phyloP scores from a whole-genome alignment of 2,329 filamentous ascomycete genomes.

The Botryotinia narcissicola region DNA sequence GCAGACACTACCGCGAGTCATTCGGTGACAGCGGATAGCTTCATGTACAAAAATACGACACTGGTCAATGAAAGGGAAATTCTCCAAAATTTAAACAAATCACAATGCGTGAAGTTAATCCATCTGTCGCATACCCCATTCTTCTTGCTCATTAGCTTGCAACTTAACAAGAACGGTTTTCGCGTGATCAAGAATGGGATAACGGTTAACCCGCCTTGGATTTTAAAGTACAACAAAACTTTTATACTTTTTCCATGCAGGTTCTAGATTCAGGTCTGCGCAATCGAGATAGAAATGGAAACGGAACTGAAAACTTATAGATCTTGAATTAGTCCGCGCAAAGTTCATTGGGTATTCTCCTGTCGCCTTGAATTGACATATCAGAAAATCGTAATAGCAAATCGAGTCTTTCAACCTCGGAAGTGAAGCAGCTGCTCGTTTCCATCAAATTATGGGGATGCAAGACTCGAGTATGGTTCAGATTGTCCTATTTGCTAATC shows the following conservation, averaged over 20 bases:
- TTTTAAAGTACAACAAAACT: background rate
- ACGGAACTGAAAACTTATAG: background rate
- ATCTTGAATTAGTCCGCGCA: background rate
- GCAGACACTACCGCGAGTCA: constrained; percentile 16
- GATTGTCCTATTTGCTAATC: constrained; percentile 4
- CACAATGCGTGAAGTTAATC: background rate
- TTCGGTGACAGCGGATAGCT: constrained; percentile 18
- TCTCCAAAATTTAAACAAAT: constrained; percentile 1
- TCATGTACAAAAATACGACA: constrained; percentile 14
- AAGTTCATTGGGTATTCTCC: background rate
- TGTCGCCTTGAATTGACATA: constrained; percentile 1
- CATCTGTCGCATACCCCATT: constrained; percentile 11
- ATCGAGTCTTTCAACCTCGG: background rate
- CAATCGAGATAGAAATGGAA: constrained; percentile 13
- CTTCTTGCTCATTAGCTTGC: background rate
- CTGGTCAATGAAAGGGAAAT: constrained; percentile 14
- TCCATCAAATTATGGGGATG: background rate
- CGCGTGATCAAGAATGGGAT: constrained; percentile 20
- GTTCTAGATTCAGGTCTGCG: constrained; percentile 15
- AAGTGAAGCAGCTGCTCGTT: background rate
- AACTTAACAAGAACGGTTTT: constrained; percentile 8
- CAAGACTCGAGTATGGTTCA: background rate
- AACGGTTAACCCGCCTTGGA: background rate
- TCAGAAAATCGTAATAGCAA: constrained; percentile 5
- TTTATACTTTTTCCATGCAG: constrained; percentile 11